Percentiles rank a stretch among this genome's conserved stretches.
Conservation (phyloP, 768 basidiomycete species). For the Suillus subalutaceus region DNA sequence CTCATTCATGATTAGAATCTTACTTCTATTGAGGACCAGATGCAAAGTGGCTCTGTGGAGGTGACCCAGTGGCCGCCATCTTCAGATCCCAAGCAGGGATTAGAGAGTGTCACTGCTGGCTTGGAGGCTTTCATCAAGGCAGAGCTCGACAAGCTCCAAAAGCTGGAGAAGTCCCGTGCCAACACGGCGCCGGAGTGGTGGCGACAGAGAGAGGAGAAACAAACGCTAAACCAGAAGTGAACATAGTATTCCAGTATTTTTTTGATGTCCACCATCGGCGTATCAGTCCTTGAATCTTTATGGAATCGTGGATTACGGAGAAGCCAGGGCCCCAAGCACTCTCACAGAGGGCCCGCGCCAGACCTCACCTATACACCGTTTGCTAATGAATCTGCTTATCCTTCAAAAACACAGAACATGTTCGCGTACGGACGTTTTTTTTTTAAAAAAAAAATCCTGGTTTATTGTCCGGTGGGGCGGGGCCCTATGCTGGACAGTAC, state of each 20-base stretch:
- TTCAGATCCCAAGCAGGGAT: slow-evolving; percentile 15
- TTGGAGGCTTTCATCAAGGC: slow-evolving; percentile 30
- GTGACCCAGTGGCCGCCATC: slow-evolving; percentile 16
- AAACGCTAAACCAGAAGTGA: slow-evolving; percentile 14
- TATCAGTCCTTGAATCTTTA: not conserved
- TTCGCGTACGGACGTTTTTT: not conserved
- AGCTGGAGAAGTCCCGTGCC: slow-evolving; percentile 28
- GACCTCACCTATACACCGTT: too few species aligned
- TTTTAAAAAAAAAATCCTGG: too few species aligned
- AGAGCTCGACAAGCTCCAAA: slow-evolving; percentile 22
- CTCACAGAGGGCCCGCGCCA: too few species aligned
- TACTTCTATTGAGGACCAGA: slow-evolving; percentile 19
- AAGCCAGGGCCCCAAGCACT: too few species aligned
- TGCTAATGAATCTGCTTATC: not conserved
- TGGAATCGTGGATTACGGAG: not conserved
- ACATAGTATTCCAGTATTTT: not conserved
- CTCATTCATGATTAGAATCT: slow-evolving; percentile 17
- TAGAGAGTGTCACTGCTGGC: slow-evolving; percentile 14
- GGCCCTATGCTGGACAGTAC: too few species aligned
- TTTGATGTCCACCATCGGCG: not conserved
- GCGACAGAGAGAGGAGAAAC: slow-evolving; percentile 32
- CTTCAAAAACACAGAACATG: not conserved
- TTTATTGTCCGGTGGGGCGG: too few species aligned
- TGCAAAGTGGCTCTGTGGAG: slow-evolving; percentile 8
- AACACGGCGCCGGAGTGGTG: slow-evolving; percentile 31